A percentile compares a stretch with the other conserved stretches of the same genome.
phyloP scores from a whole-genome alignment of 2,329 filamentous ascomycete genomes.

The Paradendryphiella salina region DNA sequence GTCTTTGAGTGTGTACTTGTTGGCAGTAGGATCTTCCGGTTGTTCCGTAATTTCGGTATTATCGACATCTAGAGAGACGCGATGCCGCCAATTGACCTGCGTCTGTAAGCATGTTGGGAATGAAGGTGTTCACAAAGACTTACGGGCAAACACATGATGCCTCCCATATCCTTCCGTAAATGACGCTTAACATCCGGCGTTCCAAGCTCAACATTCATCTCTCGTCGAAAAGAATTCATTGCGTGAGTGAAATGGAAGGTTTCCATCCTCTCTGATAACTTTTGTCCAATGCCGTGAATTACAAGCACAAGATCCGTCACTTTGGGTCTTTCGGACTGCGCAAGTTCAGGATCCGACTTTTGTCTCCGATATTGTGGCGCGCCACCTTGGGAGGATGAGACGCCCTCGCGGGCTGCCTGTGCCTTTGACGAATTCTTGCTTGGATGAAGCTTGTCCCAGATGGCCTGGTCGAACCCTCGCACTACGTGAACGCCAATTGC shows the following conservation, averaged over 20 bases:
- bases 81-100: constrained; percentile 84
- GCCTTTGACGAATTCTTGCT: constrained; percentile 48
- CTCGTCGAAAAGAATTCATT: constrained; percentile 85
- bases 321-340: constrained; percentile 64
- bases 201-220: constrained; percentile 81
- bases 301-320: constrained; percentile 89
- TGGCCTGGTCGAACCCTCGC: constrained; percentile 78
- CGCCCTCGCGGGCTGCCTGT: constrained; percentile 51
- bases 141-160: constrained; percentile 86
- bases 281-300: constrained; percentile 95
- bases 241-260: constrained; percentile 97
- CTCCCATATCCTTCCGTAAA: constrained; percentile 76
- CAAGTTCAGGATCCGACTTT: constrained; percentile 62
- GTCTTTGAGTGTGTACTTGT: constrained; percentile 73
- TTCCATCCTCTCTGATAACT: constrained; percentile 90
- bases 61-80: constrained; percentile 82
- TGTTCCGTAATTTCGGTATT: constrained; percentile 53
- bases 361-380: constrained; percentile 46
- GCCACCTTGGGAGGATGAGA: constrained; percentile 51
- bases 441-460: constrained; percentile 75
- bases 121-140: constrained; percentile 3
- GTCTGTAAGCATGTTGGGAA: constrained; percentile 13
- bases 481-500: constrained; percentile 86
- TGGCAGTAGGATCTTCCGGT: constrained; percentile 60
- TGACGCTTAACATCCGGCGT: constrained; percentile 73